Conservation (phyloP, 2,329 filamentous ascomycete species). For the Westerdykella ornata region DNA sequence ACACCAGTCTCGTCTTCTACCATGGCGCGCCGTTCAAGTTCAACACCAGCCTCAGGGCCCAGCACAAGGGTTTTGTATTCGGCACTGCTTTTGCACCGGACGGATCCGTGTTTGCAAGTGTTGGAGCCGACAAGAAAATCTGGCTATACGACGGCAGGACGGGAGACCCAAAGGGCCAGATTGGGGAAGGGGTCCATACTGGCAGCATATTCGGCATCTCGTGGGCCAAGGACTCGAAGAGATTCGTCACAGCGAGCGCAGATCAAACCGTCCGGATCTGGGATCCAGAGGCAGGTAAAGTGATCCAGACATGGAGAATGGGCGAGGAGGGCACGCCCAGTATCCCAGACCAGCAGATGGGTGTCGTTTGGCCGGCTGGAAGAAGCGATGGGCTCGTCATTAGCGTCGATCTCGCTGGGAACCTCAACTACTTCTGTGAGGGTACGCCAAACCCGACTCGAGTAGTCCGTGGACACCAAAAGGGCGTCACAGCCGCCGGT, state of each 20-base stretch:
- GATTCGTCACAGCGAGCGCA: slow-evolving; percentile 83
- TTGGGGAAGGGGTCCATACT: slow-evolving; percentile 78
- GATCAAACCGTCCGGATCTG: slow-evolving; percentile 94
- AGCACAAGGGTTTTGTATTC: slow-evolving; percentile 85
- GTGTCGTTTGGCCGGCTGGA: slow-evolving; percentile 80
- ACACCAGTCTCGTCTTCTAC: slow-evolving; percentile 83
- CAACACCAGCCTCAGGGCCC: slow-evolving; percentile 67
- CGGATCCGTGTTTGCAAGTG: slow-evolving; percentile 72
- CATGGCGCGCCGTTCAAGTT: slow-evolving; percentile 96
- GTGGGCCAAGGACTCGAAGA: slow-evolving; percentile 81
- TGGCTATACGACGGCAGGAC: slow-evolving; percentile 97
- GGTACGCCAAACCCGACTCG: slow-evolving; percentile 62
- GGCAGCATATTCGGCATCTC: slow-evolving; percentile 90
- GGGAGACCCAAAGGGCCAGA: slow-evolving; percentile 68
- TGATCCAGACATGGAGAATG: slow-evolving; percentile 75
- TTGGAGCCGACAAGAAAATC: slow-evolving; percentile 86
- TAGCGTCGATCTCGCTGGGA: slow-evolving; percentile 78
- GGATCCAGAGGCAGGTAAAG: slow-evolving; percentile 75
- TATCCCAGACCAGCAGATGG: slow-evolving; percentile 82
- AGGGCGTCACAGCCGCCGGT: slow-evolving; percentile 74
- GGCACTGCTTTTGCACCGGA: slow-evolving; percentile 86
- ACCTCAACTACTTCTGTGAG: slow-evolving; percentile 80
- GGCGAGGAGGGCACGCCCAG: slow-evolving; percentile 66
- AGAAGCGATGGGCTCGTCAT: slow-evolving; percentile 82
- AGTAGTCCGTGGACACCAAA: slow-evolving; percentile 81